A percentile compares a stretch with the other conserved stretches of the same genome.
These are phyloP conservation scores for Teratosphaeriaceae sp. DNA, from an alignment of 2,329 filamentous ascomycete genomes.

Conservation along the genomic window DNA sequence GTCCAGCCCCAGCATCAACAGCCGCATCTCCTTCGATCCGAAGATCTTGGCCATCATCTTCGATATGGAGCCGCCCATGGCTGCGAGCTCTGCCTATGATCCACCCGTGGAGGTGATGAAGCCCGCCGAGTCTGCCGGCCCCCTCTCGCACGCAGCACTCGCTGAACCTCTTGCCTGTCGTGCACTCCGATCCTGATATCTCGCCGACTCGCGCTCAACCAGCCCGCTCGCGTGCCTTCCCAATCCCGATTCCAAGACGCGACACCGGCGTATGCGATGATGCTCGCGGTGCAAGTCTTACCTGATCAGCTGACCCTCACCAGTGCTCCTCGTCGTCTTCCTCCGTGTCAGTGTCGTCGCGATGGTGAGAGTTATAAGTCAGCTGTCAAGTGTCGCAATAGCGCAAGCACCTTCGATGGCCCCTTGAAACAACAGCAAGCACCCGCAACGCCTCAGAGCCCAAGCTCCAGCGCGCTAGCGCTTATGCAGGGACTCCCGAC, in stretches of 20 bases:
- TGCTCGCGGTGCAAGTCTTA: no score
- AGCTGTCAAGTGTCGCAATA: neutral
- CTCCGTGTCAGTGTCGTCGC: neutral
- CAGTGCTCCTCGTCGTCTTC: no score
- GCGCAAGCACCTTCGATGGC: neutral
- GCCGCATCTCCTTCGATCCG: slow-evolving; percentile 96
- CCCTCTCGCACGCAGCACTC: no score
- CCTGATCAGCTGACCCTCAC: no score
- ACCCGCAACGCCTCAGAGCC: neutral
- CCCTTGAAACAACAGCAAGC: slow-evolving; percentile 1
- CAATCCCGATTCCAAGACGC: no score
- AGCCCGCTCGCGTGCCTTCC: no score
- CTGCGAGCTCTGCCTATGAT: neutral
- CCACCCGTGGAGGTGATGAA: no score
- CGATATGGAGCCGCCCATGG: slow-evolving; percentile 82
- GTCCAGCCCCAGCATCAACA: slow-evolving; percentile 95
- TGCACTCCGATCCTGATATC: no score
- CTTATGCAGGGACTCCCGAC: neutral
- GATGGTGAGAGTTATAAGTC: neutral
- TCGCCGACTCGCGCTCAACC: no score
- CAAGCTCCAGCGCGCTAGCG: slow-evolving; percentile 1
- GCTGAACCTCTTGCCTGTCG: no score
- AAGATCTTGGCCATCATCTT: slow-evolving; percentile 99
- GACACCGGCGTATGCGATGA: no score
- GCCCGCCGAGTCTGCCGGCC: no score